Base-by-base conservation (phyloP, 257 asterid species). In the Echites panduratus region DNA sequence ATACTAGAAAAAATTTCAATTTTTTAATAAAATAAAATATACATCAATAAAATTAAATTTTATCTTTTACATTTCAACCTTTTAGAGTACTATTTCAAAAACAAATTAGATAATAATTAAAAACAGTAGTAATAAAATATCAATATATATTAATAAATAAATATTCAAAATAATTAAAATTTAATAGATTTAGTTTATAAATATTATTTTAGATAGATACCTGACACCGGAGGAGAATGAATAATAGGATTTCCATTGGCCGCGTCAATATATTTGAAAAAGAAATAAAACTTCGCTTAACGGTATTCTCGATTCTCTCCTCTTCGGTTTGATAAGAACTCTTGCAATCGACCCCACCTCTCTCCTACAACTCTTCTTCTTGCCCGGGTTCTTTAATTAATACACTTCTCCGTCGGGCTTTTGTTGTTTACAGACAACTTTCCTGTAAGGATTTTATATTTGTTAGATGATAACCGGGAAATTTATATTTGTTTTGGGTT, bases 281-380 rank as follows among this genome's bases (percentile, higher is more conserved):
- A 63, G 8, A 63, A 63, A 38, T 2, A 63, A 63, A 63, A 7
- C 68, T 6, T 63, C 35, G 19, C 49, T 38, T 6, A 38, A 26
- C 38, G 38, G 69, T 38, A 4, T 48, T 7, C 49, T 64, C 49
- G 24, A 64, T 35, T 64, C 69, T 64, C 45, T 41, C 69, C 49
- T 64, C 69, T 32, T 64, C 69, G 7, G 12, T 38, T 63, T 40
- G 69, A 64, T 64, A 64, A 64, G 69, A 38, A 64, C 49, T 64
- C 16, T 49, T 22, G 57, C n/a, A 44, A 44, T 24, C 56, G 12
- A 32, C 56, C 56, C n/a, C 24, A 41, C 26, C 11, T 26, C 56
- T 43, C 56, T n/a, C n/a, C 44, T 9, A 16, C 54, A 3, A 0
- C 38, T 14, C 32, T n/a, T 67, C n/a, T 13, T 67, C 53, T 67